Evolutionary conservation across 192 early-diverging fungal genomes (phyloP).

Genomic region (Kappamyces sp.): DNA sequence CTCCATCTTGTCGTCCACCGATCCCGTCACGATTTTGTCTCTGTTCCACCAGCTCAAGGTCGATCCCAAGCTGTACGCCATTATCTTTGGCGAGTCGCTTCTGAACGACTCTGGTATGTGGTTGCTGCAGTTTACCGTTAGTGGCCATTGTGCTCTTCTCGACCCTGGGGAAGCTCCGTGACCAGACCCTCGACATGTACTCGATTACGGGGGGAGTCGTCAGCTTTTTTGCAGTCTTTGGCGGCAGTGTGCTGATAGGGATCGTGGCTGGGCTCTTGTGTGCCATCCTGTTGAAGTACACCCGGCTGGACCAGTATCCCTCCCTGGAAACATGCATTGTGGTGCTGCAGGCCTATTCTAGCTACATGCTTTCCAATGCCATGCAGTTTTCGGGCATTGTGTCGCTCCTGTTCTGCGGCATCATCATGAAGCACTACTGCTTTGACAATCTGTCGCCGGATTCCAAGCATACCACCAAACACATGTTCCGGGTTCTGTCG

Average conservation of each 20-base stretch:
- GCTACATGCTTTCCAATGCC: slow-evolving; percentile 86
- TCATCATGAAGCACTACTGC: slow-evolving; percentile 88
- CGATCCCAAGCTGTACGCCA: slow-evolving; percentile 89
- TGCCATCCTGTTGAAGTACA: slow-evolving; percentile 83
- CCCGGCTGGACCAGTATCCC: slow-evolving; percentile 74
- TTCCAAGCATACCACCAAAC: slow-evolving; percentile 77
- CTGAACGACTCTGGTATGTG: slow-evolving; percentile 80
- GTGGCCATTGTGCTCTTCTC: slow-evolving; percentile 92
- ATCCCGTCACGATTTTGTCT: slow-evolving; percentile 93
- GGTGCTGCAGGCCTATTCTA: slow-evolving; percentile 80
- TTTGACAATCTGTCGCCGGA: slow-evolving; percentile 81
- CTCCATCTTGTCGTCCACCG: slow-evolving; percentile 90
- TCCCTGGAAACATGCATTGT: slow-evolving; percentile 85
- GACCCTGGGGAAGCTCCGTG: slow-evolving; percentile 72
- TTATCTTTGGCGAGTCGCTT: slow-evolving; percentile 94
- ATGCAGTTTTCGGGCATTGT: slow-evolving; percentile 90
- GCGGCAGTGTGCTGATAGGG: slow-evolving; percentile 77
- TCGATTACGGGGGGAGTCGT: slow-evolving; percentile 36
- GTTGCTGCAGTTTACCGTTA: too few species aligned
- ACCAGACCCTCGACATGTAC: slow-evolving; percentile 48
- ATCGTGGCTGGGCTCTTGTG: slow-evolving; percentile 67
- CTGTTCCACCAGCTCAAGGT: slow-evolving; percentile 92
- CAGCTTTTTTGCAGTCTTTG: slow-evolving; percentile 79
- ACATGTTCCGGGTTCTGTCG: slow-evolving; percentile 87
- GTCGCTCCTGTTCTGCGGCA: slow-evolving; percentile 86